These are phyloP conservation scores for Penicillium decumbens DNA, from an alignment of 2,329 filamentous ascomycete species.

Conservation along the genomic window DNA sequence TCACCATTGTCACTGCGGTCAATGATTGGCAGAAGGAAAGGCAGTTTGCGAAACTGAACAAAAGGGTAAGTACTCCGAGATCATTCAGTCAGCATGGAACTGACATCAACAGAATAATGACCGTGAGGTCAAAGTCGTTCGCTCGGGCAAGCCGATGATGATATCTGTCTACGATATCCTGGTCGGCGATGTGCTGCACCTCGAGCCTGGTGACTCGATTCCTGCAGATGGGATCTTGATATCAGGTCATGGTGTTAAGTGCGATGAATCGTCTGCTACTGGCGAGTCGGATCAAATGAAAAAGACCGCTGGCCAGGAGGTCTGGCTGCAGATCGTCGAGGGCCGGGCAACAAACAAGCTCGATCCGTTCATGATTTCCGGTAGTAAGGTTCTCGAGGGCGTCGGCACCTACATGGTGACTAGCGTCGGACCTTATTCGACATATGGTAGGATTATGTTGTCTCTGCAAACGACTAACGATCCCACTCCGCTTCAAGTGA, in stretches of 20 bases:
- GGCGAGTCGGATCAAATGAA: conserved; percentile 69
- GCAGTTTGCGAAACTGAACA: conserved; percentile 60
- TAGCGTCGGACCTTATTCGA: conserved; percentile 67
- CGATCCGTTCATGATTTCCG: conserved; percentile 75
- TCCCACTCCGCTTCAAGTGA: conserved; percentile 70
- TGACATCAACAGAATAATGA: conserved; percentile 55
- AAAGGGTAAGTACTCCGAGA: conserved; percentile 31
- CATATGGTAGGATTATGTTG: conserved; percentile 71
- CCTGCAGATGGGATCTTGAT: conserved; percentile 69
- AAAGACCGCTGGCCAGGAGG: conserved; percentile 59
- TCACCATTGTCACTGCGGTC: conserved; percentile 58
- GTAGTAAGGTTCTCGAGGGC: conserved; percentile 70
- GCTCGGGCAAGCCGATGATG: conserved; percentile 60
- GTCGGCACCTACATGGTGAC: conserved; percentile 71
- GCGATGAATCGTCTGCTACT: conserved; percentile 69
- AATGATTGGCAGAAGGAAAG: conserved; percentile 67
- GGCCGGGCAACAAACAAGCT: conserved; percentile 53
- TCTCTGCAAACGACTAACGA: conserved; percentile 68
- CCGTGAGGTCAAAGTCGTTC: conserved; percentile 61
- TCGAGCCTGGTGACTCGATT: conserved; percentile 65
- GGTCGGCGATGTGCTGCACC: conserved; percentile 65
- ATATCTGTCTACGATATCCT: conserved; percentile 63
- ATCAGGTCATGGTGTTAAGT: conserved; percentile 61
- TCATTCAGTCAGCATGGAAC: neutral
- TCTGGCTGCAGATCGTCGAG: conserved; percentile 53